Conservation (phyloP, 2,329 filamentous ascomycete species). For the Ceratocystis huliohia region DNA sequence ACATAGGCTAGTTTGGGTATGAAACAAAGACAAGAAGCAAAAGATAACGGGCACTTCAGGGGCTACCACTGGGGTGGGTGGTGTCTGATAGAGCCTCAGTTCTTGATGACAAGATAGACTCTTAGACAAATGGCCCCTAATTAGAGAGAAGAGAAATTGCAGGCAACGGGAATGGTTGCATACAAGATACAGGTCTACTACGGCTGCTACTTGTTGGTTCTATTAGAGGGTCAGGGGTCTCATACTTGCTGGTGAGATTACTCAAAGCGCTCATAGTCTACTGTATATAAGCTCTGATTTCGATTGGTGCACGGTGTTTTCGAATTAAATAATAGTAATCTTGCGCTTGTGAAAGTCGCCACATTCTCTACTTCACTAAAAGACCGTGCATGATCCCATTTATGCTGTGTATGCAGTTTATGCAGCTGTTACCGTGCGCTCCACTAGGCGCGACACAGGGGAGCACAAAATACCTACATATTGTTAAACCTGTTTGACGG, state of each 20-base stretch:
- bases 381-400: constrained; percentile 2
- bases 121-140: not conserved
- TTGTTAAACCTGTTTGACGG: not conserved
- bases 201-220: no score
- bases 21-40: not conserved
- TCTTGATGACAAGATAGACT: not conserved
- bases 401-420: not conserved
- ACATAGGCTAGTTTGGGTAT: not conserved
- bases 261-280: not conserved
- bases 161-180: not conserved
- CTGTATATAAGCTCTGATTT: not conserved
- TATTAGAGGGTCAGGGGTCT: not conserved
- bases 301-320: no score
- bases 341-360: not conserved
- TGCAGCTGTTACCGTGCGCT: not conserved
- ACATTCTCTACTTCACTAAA: not conserved
- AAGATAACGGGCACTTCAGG: not conserved
- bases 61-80: not conserved
- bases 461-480: not conserved
- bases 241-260: not conserved
- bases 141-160: not conserved
- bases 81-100: not conserved
- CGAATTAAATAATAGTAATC: no score
- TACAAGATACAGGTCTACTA: not conserved
- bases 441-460: not conserved